phyloP scores from a whole-genome alignment of 352 stramenopile genomes.

The Phytophthora fragariae region DNA sequence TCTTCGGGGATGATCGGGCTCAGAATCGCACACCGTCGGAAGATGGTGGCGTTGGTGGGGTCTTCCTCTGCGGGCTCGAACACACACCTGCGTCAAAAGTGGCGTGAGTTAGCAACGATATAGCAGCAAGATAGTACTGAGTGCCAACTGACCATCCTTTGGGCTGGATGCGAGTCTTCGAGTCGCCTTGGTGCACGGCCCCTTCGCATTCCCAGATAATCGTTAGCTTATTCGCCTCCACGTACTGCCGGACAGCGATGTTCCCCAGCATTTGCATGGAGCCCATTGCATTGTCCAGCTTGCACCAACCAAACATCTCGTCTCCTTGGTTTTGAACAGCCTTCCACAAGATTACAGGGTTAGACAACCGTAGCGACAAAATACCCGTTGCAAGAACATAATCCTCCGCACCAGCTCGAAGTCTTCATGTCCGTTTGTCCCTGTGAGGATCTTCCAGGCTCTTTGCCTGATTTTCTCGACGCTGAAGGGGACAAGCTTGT shows the following conservation, averaged over 20 bases:
- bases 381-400: neutral
- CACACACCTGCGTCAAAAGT: constrained; percentile 37
- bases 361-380: neutral
- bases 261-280: constrained; percentile 46
- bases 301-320: constrained; percentile 53
- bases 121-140: neutral
- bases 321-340: constrained; percentile 46
- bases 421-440: constrained; percentile 24
- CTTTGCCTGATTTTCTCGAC: constrained; percentile 39
- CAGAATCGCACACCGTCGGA: constrained; percentile 49
- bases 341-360: constrained; percentile 23
- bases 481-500: constrained; percentile 40
- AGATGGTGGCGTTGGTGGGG: constrained; percentile 42
- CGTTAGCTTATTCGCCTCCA: constrained; percentile 48
- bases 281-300: constrained; percentile 41
- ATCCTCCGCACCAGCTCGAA: constrained; percentile 45
- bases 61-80: constrained; percentile 50
- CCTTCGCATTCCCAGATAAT: constrained; percentile 61
- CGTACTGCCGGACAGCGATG: constrained; percentile 50
- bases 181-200: constrained; percentile 31
- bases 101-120: neutral
- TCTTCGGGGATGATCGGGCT: constrained; percentile 39
- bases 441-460: constrained; percentile 49
- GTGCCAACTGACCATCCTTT: constrained; percentile 53
- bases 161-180: constrained; percentile 42